Conservation (phyloP, 805 yeast species). For the Ogataea glucozyma region DNA sequence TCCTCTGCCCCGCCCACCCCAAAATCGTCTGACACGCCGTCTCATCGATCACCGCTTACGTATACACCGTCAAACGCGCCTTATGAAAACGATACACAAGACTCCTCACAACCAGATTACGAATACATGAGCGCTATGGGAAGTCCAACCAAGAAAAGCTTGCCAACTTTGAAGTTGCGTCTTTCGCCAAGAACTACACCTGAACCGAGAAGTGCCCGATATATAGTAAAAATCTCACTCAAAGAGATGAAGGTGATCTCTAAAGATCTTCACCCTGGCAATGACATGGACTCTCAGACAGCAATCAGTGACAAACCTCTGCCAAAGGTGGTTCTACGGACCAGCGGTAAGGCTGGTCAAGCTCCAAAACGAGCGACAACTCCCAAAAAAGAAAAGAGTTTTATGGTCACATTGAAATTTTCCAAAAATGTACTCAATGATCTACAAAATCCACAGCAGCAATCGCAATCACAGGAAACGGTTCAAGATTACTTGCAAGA, state of each 20-base stretch:
- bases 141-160: neutral
- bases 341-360: too few relatives aligned
- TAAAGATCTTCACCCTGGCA: neutral
- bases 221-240: slow-evolving; percentile 13
- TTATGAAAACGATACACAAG: neutral
- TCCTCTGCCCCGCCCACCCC: too few relatives aligned
- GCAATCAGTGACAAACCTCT: too few relatives aligned
- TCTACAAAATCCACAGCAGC: neutral
- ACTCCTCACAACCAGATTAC: neutral
- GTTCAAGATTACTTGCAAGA: too few relatives aligned
- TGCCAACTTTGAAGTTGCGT: slow-evolving; percentile 1
- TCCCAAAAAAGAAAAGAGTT: neutral
- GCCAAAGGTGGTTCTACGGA: too few relatives aligned
- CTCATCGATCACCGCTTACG: too few relatives aligned
- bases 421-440: too few relatives aligned
- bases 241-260: slow-evolving; percentile 9
- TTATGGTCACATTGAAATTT: slow-evolving; percentile 14
- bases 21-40: too few relatives aligned
- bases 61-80: slow-evolving; percentile 1
- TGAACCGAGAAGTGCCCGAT: slow-evolving; percentile 1
- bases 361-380: slow-evolving; percentile 1
- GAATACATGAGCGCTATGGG: neutral
- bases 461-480: slow-evolving; percentile 1
- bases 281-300: too few relatives aligned
- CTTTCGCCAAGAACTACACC: neutral